These are phyloP conservation scores for Pseudozyma pruni DNA, from an alignment of 1,284 basidiomycete species.

Conservation along the genomic window DNA sequence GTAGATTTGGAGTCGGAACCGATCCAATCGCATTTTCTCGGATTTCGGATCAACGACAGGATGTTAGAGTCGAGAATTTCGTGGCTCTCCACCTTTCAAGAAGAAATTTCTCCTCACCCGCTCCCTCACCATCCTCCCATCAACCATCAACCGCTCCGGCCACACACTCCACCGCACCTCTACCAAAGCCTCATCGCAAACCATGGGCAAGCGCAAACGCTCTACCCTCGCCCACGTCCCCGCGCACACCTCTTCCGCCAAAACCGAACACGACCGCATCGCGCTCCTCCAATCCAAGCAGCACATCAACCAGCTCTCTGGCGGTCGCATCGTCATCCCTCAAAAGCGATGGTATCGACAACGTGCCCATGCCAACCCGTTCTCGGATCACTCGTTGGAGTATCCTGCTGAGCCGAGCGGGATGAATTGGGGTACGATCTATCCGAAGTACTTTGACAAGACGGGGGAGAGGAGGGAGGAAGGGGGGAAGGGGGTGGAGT, in stretches of 20 bases:
- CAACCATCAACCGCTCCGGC: not conserved
- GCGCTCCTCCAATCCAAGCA: slow-evolving; percentile 38
- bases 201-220: slow-evolving; percentile 43
- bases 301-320: slow-evolving; percentile 55
- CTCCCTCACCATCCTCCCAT: slow-evolving; percentile 1
- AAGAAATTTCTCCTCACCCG: slow-evolving; percentile 1
- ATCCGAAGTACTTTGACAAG: slow-evolving; percentile 75
- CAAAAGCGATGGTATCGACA: slow-evolving; percentile 97
- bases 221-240: slow-evolving; percentile 28
- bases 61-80: not conserved
- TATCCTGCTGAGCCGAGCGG: slow-evolving; percentile 84
- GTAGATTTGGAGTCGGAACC: slow-evolving; percentile 4
- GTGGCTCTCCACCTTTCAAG: not conserved
- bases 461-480: slow-evolving; percentile 9
- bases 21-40: slow-evolving; percentile 3
- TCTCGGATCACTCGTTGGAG: slow-evolving; percentile 90
- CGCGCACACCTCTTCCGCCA: slow-evolving; percentile 19
- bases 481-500: slow-evolving; percentile 77
- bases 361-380: slow-evolving; percentile 96
- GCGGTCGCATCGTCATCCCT: slow-evolving; percentile 54
- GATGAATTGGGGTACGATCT: slow-evolving; percentile 88
- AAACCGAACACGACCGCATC: slow-evolving; percentile 38
- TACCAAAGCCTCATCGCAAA: too few species aligned
- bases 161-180: not conserved
- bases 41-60: not conserved